Conservation (phyloP, 768 basidiomycete genomes). For the Leccinum broughii region DNA sequence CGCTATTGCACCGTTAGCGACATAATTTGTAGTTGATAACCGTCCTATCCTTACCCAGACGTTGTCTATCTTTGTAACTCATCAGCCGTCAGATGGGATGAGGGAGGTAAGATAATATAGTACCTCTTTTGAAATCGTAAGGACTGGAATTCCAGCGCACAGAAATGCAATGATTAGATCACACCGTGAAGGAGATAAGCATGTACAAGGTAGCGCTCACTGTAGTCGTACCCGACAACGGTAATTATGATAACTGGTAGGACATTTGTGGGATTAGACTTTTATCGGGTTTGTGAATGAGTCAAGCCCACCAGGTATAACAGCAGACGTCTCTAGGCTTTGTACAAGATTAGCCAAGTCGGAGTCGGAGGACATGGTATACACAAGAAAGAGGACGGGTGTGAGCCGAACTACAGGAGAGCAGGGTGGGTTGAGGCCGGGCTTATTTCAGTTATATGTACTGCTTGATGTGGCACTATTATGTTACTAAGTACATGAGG, state of each 20-base stretch:
- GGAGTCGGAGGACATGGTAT: conserved; percentile 1
- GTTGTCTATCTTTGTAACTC: conserved; percentile 5
- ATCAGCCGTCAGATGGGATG: not conserved
- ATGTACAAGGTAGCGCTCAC: not conserved
- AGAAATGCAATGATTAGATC: not conserved
- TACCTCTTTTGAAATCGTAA: conserved; percentile 18
- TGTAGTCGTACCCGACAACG: conserved; percentile 17
- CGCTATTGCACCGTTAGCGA: not conserved
- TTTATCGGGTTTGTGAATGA: not conserved
- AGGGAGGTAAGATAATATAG: not conserved
- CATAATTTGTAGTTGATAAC: too few relatives aligned
- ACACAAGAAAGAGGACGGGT: not conserved
- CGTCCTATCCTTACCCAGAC: not conserved
- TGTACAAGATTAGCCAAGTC: not conserved
- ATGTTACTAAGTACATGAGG: not conserved
- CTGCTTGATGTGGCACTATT: not conserved
- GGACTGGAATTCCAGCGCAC: not conserved
- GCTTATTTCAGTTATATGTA: not conserved
- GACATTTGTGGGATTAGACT: not conserved
- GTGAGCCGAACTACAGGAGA: not conserved
- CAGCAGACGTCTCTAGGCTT: not conserved
- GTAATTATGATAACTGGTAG: conserved; percentile 7
- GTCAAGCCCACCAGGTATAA: not conserved
- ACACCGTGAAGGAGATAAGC: not conserved
- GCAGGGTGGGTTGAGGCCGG: too few relatives aligned